Evolutionary conservation across 306 rosid genomes (phyloP).

Genomic region (Pueraria montana): DNA sequence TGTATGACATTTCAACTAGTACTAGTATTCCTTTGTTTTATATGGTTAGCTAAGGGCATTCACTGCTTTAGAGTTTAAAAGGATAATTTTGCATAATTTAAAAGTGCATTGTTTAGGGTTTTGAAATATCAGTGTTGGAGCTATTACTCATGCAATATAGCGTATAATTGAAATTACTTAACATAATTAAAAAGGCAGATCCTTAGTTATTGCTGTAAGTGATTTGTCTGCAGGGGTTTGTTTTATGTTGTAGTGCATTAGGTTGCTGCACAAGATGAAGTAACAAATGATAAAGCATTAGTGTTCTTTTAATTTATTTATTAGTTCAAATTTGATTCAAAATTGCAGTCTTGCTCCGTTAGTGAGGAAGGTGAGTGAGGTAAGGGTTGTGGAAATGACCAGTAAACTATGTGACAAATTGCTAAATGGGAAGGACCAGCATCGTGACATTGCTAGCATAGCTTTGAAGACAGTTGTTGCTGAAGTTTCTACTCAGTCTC

Average conservation of each 20-base stretch:
- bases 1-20: neutral
- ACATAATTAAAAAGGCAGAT: slow-evolving; percentile 2
- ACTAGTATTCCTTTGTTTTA: neutral
- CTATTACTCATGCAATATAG: slow-evolving; percentile 9
- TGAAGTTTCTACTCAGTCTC: slow-evolving; percentile 85
- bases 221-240: slow-evolving; percentile 15
- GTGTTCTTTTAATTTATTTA: neutral
- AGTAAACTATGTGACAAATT: slow-evolving; percentile 81
- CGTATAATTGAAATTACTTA: neutral
- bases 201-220: neutral
- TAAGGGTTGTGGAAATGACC: slow-evolving; percentile 93
- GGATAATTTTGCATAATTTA: slow-evolving; percentile 9
- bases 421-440: slow-evolving; percentile 92
- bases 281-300: neutral
- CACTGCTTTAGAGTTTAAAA: neutral
- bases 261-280: neutral
- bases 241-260: slow-evolving; percentile 32
- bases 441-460: slow-evolving; percentile 96
- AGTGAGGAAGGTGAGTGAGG: slow-evolving; percentile 88
- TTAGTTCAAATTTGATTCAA: slow-evolving; percentile 17
- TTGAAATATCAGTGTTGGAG: neutral
- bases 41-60: neutral
- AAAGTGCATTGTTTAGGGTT: neutral
- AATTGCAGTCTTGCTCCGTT: slow-evolving; percentile 90
- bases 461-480: slow-evolving; percentile 97